phyloP scores from a whole-genome alignment of 2,329 filamentous ascomycete species.

The Apiospora kogelbergensis region DNA sequence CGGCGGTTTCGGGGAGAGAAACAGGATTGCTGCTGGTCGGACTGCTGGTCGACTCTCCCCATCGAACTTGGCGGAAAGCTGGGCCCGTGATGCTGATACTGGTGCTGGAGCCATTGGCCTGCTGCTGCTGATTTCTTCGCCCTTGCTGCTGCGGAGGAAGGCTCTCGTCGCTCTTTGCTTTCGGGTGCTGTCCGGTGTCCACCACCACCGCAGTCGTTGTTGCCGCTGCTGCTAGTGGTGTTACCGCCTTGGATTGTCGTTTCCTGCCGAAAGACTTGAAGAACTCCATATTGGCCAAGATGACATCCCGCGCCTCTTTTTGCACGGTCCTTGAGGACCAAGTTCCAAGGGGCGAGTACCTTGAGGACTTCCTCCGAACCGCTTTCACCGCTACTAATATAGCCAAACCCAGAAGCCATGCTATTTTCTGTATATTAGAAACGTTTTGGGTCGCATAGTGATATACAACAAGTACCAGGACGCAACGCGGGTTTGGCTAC shows the following conservation, averaged over 20 bases:
- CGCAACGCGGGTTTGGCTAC: neutral
- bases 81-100: neutral
- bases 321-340: neutral
- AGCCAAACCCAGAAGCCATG: neutral
- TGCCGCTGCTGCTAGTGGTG: neutral
- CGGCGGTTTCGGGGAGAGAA: neutral
- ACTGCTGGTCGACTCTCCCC: neutral
- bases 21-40: neutral
- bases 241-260: neutral
- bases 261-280: neutral
- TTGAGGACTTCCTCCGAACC: neutral
- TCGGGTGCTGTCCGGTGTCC: neutral
- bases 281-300: neutral
- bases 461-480: too few relatives aligned
- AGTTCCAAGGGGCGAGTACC: neutral
- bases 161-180: neutral
- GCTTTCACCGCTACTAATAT: too few relatives aligned
- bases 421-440: neutral
- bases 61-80: neutral
- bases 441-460: neutral
- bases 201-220: neutral
- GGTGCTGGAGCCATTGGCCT: neutral
- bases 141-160: neutral
- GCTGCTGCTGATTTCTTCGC: neutral
- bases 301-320: neutral